These are phyloP conservation scores for Stemphylium vesicarium DNA, from an alignment of 2,329 filamentous ascomycete species.

Conservation along the genomic window DNA sequence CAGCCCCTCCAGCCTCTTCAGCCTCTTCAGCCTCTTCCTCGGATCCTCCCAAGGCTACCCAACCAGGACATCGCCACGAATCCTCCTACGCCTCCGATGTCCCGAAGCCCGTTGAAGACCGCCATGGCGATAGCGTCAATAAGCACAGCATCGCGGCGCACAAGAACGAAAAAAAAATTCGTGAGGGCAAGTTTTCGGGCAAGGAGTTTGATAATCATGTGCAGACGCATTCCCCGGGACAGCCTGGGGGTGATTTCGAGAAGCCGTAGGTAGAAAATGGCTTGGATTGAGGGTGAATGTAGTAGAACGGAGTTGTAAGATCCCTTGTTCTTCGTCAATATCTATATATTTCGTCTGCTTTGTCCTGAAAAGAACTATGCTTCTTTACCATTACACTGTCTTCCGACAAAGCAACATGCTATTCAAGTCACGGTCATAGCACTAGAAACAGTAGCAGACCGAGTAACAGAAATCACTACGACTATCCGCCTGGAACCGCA, in stretches of 20 bases:
- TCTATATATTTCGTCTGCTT: not conserved
- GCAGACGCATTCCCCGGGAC: constrained; percentile 22
- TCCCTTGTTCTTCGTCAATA: not conserved
- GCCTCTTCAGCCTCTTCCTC: too few species aligned
- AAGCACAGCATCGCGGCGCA: constrained; percentile 35
- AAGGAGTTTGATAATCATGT: constrained; percentile 37
- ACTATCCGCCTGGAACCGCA: not conserved
- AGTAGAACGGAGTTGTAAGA: too few species aligned
- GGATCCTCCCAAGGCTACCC: not conserved
- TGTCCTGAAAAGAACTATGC: too few species aligned
- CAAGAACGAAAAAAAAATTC: constrained; percentile 32
- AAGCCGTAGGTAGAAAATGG: constrained; percentile 11
- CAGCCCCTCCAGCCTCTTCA: not conserved
- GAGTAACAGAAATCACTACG: not conserved
- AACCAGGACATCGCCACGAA: constrained; percentile 14
- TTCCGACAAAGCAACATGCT: not conserved
- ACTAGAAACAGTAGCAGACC: not conserved
- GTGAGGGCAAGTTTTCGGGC: constrained; percentile 32
- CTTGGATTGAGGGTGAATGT: not conserved
- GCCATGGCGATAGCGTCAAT: constrained; percentile 30
- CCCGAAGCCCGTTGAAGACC: constrained; percentile 35
- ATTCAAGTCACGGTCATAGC: not conserved
- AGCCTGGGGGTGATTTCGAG: constrained; percentile 34
- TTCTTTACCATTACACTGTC: not conserved
- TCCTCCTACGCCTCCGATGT: constrained; percentile 23